phyloP scores from a whole-genome alignment of 1,284 basidiomycete genomes.

The Tylopilus orsonianus region DNA sequence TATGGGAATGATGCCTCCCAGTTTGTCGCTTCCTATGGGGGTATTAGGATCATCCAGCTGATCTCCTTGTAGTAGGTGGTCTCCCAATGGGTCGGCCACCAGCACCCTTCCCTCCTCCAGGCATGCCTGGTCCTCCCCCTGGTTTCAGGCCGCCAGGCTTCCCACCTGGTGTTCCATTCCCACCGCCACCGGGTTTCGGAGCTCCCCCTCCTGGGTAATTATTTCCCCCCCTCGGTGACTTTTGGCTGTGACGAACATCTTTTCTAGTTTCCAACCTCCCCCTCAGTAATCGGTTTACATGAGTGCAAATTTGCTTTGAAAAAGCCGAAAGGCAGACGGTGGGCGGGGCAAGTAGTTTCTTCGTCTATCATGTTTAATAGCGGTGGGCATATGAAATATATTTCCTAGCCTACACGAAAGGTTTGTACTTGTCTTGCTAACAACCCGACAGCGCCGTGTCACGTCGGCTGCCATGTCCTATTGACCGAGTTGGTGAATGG shows the following conservation, averaged over 20 bases:
- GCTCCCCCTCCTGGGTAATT: slow-evolving; percentile 84
- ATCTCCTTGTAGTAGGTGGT: slow-evolving; percentile 50
- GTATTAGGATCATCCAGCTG: slow-evolving; percentile 13
- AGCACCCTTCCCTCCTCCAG: slow-evolving; percentile 83
- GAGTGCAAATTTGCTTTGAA: slow-evolving; percentile 11
- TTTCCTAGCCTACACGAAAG: slow-evolving; percentile 27
- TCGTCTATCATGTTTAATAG: slow-evolving; percentile 23
- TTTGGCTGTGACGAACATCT: slow-evolving; percentile 10
- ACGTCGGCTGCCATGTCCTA: slow-evolving; percentile 21
- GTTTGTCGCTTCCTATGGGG: slow-evolving; percentile 47
- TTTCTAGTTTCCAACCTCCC: slow-evolving; percentile 40
- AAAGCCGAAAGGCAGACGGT: slow-evolving; percentile 17
- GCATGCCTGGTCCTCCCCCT: slow-evolving; percentile 79
- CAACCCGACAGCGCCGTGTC: slow-evolving; percentile 23
- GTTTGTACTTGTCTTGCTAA: slow-evolving; percentile 34
- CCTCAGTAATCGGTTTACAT: slow-evolving; percentile 32
- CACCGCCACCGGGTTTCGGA: slow-evolving; percentile 75
- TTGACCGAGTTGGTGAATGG: slow-evolving; percentile 23
- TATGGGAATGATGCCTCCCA: slow-evolving; percentile 93
- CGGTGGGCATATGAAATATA: slow-evolving; percentile 29
- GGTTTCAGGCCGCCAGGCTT: slow-evolving; percentile 84
- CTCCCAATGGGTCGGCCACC: slow-evolving; percentile 78
- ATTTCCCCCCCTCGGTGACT: slow-evolving; percentile 1
- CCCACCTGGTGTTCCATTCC: slow-evolving; percentile 77
- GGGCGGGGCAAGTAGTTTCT: slow-evolving; percentile 30